Evolutionary conservation across 257 asterid genomes (phyloP).

Genomic region (Capsicum pubescens): DNA sequence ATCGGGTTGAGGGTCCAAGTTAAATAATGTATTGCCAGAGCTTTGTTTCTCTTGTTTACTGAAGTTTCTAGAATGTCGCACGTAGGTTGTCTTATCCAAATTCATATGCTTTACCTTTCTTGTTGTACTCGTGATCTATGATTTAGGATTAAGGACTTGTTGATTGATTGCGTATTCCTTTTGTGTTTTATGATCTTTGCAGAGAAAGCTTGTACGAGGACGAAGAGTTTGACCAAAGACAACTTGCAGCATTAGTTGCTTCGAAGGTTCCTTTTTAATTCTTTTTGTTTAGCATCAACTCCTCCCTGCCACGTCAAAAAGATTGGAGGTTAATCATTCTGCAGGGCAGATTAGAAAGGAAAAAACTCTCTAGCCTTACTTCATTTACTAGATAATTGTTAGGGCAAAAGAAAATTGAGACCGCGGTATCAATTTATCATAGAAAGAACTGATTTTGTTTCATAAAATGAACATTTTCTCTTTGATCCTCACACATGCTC

Average conservation of each 20-base stretch:
- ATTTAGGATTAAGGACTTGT: not conserved
- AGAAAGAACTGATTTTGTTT: not conserved
- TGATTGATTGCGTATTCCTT: slow-evolving; percentile 8
- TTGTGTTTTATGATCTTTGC: slow-evolving; percentile 31
- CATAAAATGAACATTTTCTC: not conserved
- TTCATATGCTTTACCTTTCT: not conserved
- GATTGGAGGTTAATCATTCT: slow-evolving; percentile 2
- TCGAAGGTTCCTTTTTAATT: slow-evolving; percentile 59
- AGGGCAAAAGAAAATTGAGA: not conserved
- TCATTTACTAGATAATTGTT: not conserved
- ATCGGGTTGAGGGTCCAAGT: not conserved
- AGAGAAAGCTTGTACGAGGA: slow-evolving; percentile 80
- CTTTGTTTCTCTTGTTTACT: not conserved
- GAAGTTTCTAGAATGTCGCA: not conserved
- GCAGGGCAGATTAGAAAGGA: not conserved
- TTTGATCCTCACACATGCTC: slow-evolving; percentile 21
- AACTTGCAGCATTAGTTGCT: slow-evolving; percentile 78
- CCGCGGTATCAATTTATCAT: not conserved
- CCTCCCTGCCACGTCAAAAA: not conserved
- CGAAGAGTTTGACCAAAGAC: slow-evolving; percentile 75
- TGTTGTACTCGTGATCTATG: not conserved
- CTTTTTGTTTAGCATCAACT: not conserved
- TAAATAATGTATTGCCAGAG: not conserved
- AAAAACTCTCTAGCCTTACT: not conserved
- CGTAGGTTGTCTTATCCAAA: not conserved